These are phyloP conservation scores for Dimargaris cristalligena DNA, from an alignment of 192 early-diverging fungal genomes.

Conservation along the genomic window DNA sequence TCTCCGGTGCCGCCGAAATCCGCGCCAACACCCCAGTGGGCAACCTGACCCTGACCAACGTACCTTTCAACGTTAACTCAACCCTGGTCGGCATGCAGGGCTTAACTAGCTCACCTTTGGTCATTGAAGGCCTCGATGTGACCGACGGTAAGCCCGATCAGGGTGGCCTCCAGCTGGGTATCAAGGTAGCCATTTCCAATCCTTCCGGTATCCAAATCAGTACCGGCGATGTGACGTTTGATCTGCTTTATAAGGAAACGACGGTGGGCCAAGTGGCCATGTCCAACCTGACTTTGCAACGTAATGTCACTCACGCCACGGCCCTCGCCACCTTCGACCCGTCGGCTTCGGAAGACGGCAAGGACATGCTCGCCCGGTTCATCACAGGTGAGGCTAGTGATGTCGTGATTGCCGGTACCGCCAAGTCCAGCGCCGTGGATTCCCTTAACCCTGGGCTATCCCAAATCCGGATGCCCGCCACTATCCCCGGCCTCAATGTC, in stretches of 20 bases:
- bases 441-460: constrained; percentile 29
- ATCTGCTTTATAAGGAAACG: constrained; percentile 24
- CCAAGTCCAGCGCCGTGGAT: constrained; percentile 24
- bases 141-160: constrained; percentile 27
- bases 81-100: constrained; percentile 35
- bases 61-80: constrained; percentile 35
- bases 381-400: constrained; percentile 25
- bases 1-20: constrained; percentile 30
- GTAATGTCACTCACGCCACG: constrained; percentile 22
- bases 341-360: constrained; percentile 23
- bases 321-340: constrained; percentile 31
- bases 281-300: constrained; percentile 21
- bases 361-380: constrained; percentile 29
- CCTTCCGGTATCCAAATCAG: constrained; percentile 28
- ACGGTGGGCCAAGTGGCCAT: constrained; percentile 30
- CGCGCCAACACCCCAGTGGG: constrained; percentile 36
- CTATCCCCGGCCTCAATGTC: constrained; percentile 29
- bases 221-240: constrained; percentile 31
- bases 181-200: constrained; percentile 26
- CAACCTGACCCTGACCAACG: constrained; percentile 27
- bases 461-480: constrained; percentile 22
- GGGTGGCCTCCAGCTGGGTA: constrained; percentile 19
- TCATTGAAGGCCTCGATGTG: constrained; percentile 35
- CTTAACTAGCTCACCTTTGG: constrained; percentile 28
- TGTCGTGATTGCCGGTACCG: constrained; percentile 25